Conservation (phyloP, 352 stramenopile species). For the Phytophthora capsici region DNA sequence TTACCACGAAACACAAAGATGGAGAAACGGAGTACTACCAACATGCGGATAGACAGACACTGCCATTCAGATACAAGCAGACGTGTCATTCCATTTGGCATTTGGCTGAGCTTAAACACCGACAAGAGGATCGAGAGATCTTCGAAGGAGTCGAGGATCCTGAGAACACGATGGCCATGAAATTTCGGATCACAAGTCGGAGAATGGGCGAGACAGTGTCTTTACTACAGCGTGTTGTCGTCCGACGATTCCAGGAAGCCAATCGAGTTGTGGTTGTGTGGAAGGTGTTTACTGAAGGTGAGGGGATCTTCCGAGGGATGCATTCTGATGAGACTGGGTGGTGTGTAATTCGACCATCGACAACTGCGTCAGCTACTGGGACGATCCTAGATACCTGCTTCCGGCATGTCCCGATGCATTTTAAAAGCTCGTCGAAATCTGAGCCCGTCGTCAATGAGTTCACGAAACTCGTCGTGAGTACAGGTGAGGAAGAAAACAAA, state of each 20-base stretch:
- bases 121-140: slow-evolving; percentile 29
- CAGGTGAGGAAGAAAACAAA: slow-evolving; percentile 31
- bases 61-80: slow-evolving; percentile 43
- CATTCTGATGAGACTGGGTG: slow-evolving; percentile 43
- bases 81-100: slow-evolving; percentile 32
- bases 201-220: slow-evolving; percentile 24
- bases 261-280: slow-evolving; percentile 69
- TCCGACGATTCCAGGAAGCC: slow-evolving; percentile 51
- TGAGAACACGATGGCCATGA: slow-evolving; percentile 35
- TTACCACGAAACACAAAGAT: slow-evolving; percentile 25
- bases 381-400: slow-evolving; percentile 40
- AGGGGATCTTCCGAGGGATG: slow-evolving; percentile 34
- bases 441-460: slow-evolving; percentile 33
- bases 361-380: background rate
- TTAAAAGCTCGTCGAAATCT: slow-evolving; percentile 12
- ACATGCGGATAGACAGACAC: slow-evolving; percentile 16
- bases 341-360: slow-evolving; percentile 23
- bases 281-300: slow-evolving; percentile 57
- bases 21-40: slow-evolving; percentile 29
- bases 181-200: slow-evolving; percentile 31
- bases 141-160: slow-evolving; percentile 19
- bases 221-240: slow-evolving; percentile 34
- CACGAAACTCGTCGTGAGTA: slow-evolving; percentile 27
- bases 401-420: slow-evolving; percentile 39
- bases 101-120: slow-evolving; percentile 28